phyloP scores from a whole-genome alignment of 2,329 filamentous ascomycete species.

The Aspergillus ochraceus region DNA sequence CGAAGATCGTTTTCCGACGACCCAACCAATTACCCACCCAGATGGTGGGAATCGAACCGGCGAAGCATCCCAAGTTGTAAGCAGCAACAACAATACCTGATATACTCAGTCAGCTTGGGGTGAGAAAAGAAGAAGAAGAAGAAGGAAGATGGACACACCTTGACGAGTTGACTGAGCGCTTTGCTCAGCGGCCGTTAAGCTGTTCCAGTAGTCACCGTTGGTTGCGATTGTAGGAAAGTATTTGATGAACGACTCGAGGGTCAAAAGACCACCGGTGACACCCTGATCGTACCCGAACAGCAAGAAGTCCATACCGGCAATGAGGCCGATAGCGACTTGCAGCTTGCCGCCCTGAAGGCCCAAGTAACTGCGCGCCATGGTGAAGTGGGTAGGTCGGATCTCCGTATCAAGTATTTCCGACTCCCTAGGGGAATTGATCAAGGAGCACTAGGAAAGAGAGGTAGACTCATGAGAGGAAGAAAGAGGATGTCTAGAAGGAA shows the following conservation, averaged over 20 bases:
- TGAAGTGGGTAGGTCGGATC: conserved; percentile 5
- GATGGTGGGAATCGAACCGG: conserved; percentile 51
- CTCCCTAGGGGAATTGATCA: not conserved
- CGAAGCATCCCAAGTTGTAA: conserved; percentile 54
- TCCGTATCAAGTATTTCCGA: not conserved
- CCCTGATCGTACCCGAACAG: conserved; percentile 42
- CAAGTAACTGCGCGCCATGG: conserved; percentile 33
- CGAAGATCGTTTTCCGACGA: conserved; percentile 51
- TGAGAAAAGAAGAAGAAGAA: not conserved
- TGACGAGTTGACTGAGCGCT: conserved; percentile 37
- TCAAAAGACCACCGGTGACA: conserved; percentile 48
- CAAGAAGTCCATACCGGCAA: conserved; percentile 46
- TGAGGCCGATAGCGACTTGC: conserved; percentile 44
- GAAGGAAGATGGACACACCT: conserved; percentile 22
- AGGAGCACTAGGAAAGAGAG: not conserved
- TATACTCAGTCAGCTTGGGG: not conserved
- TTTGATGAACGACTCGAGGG: conserved; percentile 41
- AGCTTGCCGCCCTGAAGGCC: conserved; percentile 44
- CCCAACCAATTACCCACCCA: conserved; percentile 54
- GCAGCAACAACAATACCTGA: conserved; percentile 42
- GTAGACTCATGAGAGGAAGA: conserved; percentile 4
- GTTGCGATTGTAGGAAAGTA: conserved; percentile 44
- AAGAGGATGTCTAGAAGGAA: not conserved
- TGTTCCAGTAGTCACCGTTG: conserved; percentile 15
- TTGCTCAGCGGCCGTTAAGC: conserved; percentile 15